These are phyloP conservation scores for Pythium dissimile DNA, from an alignment of 352 stramenopile species.

Conservation along the genomic window DNA sequence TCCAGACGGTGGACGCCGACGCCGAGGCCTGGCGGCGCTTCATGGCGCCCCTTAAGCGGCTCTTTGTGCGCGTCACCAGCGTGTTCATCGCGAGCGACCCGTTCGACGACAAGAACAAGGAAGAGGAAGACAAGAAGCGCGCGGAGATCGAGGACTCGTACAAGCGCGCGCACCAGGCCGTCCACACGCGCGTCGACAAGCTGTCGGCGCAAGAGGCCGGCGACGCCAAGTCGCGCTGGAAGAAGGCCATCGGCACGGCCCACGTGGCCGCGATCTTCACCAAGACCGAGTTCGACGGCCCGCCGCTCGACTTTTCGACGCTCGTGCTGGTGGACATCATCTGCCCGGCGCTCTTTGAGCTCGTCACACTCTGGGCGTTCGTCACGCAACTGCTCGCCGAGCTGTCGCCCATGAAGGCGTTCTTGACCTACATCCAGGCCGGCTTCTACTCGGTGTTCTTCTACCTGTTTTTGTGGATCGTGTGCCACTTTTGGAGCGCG, in stretches of 20 bases:
- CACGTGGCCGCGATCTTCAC: slow-evolving; percentile 71
- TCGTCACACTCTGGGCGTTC: slow-evolving; percentile 73
- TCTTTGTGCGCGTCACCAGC: slow-evolving; percentile 35
- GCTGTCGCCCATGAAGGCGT: slow-evolving; percentile 63
- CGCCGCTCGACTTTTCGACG: slow-evolving; percentile 78
- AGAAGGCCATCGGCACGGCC: slow-evolving; percentile 62
- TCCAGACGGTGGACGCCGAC: slow-evolving; percentile 53
- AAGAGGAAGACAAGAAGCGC: slow-evolving; percentile 64
- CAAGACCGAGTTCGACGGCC: slow-evolving; percentile 76
- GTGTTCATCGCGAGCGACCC: slow-evolving; percentile 60
- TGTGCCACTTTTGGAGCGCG: slow-evolving; percentile 83
- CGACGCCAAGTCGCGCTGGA: slow-evolving; percentile 53
- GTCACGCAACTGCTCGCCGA: slow-evolving; percentile 50
- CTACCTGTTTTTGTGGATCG: slow-evolving; percentile 77
- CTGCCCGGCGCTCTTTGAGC: slow-evolving; percentile 77
- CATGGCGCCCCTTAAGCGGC: slow-evolving; percentile 32
- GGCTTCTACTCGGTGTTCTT: slow-evolving; percentile 76
- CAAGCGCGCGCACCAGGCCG: slow-evolving; percentile 22
- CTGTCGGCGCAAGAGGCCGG: slow-evolving; percentile 16
- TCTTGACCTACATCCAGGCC: slow-evolving; percentile 79
- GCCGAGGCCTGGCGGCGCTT: slow-evolving; percentile 59
- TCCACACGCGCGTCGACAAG: slow-evolving; percentile 43
- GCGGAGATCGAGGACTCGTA: slow-evolving; percentile 50
- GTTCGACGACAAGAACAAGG: slow-evolving; percentile 75
- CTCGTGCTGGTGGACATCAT: slow-evolving; percentile 83